Conservation (phyloP, 441 rosid genomes). For the Jatropha multifida region DNA sequence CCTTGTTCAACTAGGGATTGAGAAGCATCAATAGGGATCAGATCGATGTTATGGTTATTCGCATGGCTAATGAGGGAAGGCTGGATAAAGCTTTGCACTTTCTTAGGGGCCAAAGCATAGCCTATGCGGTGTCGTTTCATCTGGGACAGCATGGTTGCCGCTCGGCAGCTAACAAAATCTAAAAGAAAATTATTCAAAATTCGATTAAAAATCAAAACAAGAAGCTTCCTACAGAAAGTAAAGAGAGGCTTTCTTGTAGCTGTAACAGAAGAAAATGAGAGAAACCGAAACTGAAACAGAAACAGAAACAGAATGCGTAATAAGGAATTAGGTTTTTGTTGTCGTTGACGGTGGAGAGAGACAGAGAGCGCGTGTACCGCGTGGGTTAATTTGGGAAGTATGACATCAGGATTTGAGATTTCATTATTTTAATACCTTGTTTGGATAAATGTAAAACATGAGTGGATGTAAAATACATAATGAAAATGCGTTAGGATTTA, state of each 20-base stretch:
- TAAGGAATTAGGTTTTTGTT: not conserved
- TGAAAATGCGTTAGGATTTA: no score
- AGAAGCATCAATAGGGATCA: constrained; percentile 11
- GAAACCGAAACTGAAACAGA: not conserved
- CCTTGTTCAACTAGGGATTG: constrained; percentile 63
- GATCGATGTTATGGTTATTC: constrained; percentile 44
- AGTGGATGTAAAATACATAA: no score
- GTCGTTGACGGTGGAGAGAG: not conserved
- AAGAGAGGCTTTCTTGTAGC: not conserved
- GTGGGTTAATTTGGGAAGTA: not conserved
- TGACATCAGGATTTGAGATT: not conserved
- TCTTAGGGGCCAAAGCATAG: constrained; percentile 62
- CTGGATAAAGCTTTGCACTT: constrained; percentile 50
- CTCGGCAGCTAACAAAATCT: constrained; percentile 10
- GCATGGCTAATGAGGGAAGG: constrained; percentile 57
- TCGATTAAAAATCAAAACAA: not conserved
- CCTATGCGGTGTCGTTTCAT: constrained; percentile 33
- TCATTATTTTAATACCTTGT: not conserved
- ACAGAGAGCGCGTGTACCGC: not conserved
- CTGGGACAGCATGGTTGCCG: constrained; percentile 14
- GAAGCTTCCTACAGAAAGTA: not conserved
- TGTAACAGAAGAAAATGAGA: not conserved
- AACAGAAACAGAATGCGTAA: not conserved
- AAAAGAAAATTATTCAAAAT: not conserved
- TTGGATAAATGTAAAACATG: no score